A percentile compares a stretch with the other conserved stretches of the same genome.
Evolutionary conservation across 495 filamentous ascomycete species (phyloP).

Genomic region (Penicillium daleae): DNA sequence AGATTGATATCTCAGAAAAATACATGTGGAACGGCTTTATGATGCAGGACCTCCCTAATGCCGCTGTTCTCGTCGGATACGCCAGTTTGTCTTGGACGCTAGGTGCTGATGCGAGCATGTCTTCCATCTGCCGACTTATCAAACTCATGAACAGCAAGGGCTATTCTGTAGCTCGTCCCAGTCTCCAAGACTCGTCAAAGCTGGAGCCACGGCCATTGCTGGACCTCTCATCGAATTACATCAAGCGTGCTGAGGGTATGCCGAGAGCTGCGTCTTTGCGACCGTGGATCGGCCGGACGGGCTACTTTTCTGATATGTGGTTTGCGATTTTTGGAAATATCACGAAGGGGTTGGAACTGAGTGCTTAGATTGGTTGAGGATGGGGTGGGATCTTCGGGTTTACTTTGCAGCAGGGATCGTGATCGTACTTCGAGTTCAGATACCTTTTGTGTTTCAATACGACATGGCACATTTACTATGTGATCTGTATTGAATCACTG

Average conservation of each 20-base stretch:
- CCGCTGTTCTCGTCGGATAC: conserved; percentile 41
- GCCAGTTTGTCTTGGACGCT: conserved; percentile 48
- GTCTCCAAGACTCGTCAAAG: not conserved
- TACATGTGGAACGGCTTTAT: conserved; percentile 46
- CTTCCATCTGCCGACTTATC: conserved; percentile 29
- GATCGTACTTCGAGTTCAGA: too few species aligned
- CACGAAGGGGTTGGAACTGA: not conserved
- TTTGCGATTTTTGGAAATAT: conserved; percentile 4
- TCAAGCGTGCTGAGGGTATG: not conserved
- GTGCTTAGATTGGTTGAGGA: not conserved
- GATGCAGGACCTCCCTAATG: conserved; percentile 48
- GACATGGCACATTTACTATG: not conserved
- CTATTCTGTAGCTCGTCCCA: not conserved
- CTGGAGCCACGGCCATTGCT: not conserved
- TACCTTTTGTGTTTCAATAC: too few species aligned
- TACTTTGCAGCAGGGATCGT: not conserved
- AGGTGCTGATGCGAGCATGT: conserved; percentile 39
- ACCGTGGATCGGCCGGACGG: not conserved
- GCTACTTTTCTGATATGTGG: conserved; percentile 3
- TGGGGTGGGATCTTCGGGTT: not conserved
- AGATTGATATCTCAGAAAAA: conserved; percentile 29
- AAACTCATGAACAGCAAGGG: conserved; percentile 7
- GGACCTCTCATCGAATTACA: not conserved
- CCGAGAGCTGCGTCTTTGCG: not conserved
- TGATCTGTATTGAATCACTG: not conserved